Evolutionary conservation across 805 yeast species (phyloP), one percentile per base, ranked within the genome.

Genomic region (Schwanniomyces vanrijiae): DNA sequence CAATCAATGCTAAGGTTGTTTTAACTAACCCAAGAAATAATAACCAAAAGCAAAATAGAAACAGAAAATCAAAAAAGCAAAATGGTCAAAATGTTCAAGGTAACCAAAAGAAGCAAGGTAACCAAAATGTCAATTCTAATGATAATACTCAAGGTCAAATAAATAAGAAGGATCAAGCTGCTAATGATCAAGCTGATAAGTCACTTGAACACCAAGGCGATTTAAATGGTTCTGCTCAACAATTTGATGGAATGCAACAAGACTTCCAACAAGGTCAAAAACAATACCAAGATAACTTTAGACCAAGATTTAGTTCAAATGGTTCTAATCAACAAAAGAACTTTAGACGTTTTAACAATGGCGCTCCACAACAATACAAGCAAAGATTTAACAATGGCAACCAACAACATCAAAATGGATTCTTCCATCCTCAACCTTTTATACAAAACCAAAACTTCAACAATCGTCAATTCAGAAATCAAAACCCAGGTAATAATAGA

Each of bases 1-100:
- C 78, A 14, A 66, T 73, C 45, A 63, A 54, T 46, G 76, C 76
- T 26, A 73, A 73, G 52, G 75, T 73, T 22, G 65, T 64, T 34
- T 65, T 73, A 53, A 69, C 75, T 26, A 64, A 58, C 51, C 55
- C 71, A n/a, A 68, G 73, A 60, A 53, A 52, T 43, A 51, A 51
- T 39, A 34, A 31, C 37, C 59, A 54, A 40, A 58, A 57, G 42
- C 65, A 61, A 37, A 48, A 54, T 28, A 53, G 58, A 43, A 56
- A 47, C 53, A 65, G 59, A 57, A 61, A 58, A 53, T 62, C 61
- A 54, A 64, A 67, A 47, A 61, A 60, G 50, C 56, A 56, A 44
- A 55, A 54, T 38, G 58, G 49, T 44, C 49, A 42, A 24, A 20
- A 22, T 13, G 44, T 42, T 9, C 48, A 48, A 20, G 14, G 41